Percentiles rank a stretch among this genome's conserved stretches.
These are phyloP conservation scores for Fonsecaea erecta DNA, from an alignment of 2,329 filamentous ascomycete genomes.

Conservation along the genomic window DNA sequence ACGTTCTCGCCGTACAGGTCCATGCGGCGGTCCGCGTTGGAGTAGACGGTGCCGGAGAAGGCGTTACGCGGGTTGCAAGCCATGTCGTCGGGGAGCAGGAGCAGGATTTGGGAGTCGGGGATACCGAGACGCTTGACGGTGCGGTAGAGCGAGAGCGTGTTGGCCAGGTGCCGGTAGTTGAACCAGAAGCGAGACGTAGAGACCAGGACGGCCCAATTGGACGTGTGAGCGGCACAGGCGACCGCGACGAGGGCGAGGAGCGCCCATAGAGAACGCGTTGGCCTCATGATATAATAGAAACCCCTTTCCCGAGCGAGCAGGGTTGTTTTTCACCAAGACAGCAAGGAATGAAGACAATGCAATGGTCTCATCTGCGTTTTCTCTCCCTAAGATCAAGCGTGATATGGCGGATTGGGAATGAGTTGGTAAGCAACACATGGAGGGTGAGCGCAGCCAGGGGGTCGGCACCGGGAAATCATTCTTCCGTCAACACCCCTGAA, in stretches of 20 bases:
- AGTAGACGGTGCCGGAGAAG: slow-evolving; percentile 97
- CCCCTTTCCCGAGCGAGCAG: background rate
- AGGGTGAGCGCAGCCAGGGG: background rate
- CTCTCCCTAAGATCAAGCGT: too few species aligned
- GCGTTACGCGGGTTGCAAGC: slow-evolving; percentile 98
- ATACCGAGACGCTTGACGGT: slow-evolving; percentile 98
- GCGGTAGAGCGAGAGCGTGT: slow-evolving; percentile 94
- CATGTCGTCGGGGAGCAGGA: slow-evolving; percentile 99
- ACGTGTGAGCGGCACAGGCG: slow-evolving; percentile 67
- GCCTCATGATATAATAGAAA: slow-evolving; percentile 24
- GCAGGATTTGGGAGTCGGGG: slow-evolving; percentile 97
- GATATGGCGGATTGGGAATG: background rate
- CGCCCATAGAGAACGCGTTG: slow-evolving; percentile 19
- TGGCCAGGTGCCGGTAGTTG: slow-evolving; percentile 98
- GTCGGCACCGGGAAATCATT: background rate
- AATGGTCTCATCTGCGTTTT: background rate
- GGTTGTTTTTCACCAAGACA: background rate
- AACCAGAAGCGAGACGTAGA: slow-evolving; percentile 99
- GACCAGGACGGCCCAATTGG: slow-evolving; percentile 99
- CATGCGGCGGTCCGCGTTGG: slow-evolving; percentile 92
- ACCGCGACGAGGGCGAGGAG: slow-evolving; percentile 22
- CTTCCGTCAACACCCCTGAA: background rate
- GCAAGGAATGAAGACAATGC: background rate
- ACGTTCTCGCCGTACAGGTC: slow-evolving; percentile 99
- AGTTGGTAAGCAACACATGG: slow-evolving; percentile 9